phyloP scores from a whole-genome alignment of 2,329 filamentous ascomycete species.

The Capronia epimyces region DNA sequence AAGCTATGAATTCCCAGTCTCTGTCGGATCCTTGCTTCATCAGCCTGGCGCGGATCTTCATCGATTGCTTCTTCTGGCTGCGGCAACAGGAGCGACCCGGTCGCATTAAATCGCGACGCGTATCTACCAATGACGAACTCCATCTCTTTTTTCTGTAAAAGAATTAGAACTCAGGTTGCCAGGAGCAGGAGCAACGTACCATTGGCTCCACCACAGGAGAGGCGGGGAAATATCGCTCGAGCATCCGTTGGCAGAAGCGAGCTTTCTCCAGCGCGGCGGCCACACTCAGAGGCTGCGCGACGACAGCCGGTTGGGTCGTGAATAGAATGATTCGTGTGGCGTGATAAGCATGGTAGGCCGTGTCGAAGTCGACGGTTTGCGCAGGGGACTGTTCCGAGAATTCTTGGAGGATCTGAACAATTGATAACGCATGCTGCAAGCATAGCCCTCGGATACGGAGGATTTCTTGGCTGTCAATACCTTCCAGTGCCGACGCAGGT shows the following conservation, averaged over 20 bases:
- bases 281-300: conserved; percentile 10
- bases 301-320: conserved; percentile 6
- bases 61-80: conserved; percentile 9
- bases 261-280: conserved; percentile 12
- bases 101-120: conserved; percentile 2
- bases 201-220: conserved; percentile 18
- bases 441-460: conserved; percentile 7
- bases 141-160: conserved; percentile 12
- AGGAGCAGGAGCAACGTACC: not conserved
- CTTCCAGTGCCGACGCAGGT: conserved; percentile 12
- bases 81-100: not conserved
- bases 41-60: conserved; percentile 7
- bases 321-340: conserved; percentile 18
- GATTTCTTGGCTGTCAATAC: conserved; percentile 12
- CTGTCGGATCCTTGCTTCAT: conserved; percentile 13
- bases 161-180: not conserved
- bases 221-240: conserved; percentile 12
- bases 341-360: conserved; percentile 18
- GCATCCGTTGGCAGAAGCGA: conserved; percentile 10
- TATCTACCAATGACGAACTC: conserved; percentile 13
- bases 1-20: conserved; percentile 19
- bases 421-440: conserved; percentile 15
- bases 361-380: conserved; percentile 16
- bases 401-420: conserved; percentile 15
- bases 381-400: conserved; percentile 15